Evolutionary conservation across 2,329 filamentous ascomycete genomes (phyloP), one percentile per base, ranked within the genome.

Genomic region (Stachybotrys echinatus): DNA sequence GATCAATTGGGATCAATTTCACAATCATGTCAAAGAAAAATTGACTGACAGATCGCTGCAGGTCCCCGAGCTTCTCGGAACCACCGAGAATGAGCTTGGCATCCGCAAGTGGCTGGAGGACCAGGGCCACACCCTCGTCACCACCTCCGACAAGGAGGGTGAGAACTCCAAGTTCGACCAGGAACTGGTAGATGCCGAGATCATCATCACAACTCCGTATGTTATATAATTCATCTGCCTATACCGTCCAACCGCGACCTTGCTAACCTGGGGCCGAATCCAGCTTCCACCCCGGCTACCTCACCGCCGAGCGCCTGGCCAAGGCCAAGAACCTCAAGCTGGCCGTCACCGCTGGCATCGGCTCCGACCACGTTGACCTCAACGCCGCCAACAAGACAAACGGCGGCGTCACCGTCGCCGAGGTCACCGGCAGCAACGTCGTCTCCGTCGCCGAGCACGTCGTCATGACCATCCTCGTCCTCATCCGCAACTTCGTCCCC

Each of bases 301-400:
- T 99, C 52, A 97, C 89, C 46, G 90, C 89, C 49, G 92, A 97
- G 79, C 92, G 94, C 67, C 85, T 99, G 50, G 90, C 90, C 65
- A 95, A 94, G 79, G 94, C 94, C 61, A 97, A 97, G 88, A 97
- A 99, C 52, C 88, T 99, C 65, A 97, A 97, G 85, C 79, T 99
- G 55, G 92, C 92, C 70, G 76, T 99, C 72, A 99, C 94, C 47
- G 94, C 94, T 62, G 94, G 94, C 78, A 96, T 99, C 67, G 94
- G 94, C 60, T 97, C 92, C 48, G 94, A 99, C 77, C 94, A 99
- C 74, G 89, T 99, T 69, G 94, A 99, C 76, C 84, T 97, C 56
- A 85, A 97, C 71, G 91, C 89, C 42, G 94, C 94, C 71, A 97
- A 97, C 87, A 92, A 87, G 79, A 96, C 92, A 75, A 99, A 99